These are phyloP conservation scores for Metschnikowia aberdeeniae DNA, from an alignment of 805 yeast species.

Conservation along the genomic window DNA sequence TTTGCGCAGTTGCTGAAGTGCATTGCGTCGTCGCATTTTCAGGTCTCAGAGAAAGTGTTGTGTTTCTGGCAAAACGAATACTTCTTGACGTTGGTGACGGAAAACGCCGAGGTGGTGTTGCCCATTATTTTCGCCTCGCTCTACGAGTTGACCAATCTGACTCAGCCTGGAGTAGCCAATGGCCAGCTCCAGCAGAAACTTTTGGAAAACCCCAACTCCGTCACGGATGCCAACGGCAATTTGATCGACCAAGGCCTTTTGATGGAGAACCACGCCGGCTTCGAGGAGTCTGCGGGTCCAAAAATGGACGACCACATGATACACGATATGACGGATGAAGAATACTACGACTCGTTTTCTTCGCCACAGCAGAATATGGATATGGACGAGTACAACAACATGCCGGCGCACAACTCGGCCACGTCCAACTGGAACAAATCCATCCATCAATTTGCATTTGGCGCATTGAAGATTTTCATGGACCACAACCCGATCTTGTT, in stretches of 20 bases:
- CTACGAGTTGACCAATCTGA: constrained; percentile 68
- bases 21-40: constrained; percentile 93
- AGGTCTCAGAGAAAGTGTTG: constrained; percentile 92
- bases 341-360: constrained; percentile 40
- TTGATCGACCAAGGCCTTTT: constrained; percentile 36
- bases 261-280: constrained; percentile 20
- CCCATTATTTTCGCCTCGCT: constrained; percentile 90
- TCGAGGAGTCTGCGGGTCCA: constrained; percentile 9
- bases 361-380: constrained; percentile 31
- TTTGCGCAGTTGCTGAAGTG: constrained; percentile 93
- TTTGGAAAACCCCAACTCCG: constrained; percentile 32
- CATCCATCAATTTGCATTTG: constrained; percentile 84
- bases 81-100: constrained; percentile 84
- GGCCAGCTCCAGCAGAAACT: constrained; percentile 39
- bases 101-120: constrained; percentile 84
- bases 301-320: constrained; percentile 16
- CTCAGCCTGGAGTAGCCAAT: constrained; percentile 41
- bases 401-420: constrained; percentile 43
- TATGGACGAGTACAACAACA: constrained; percentile 29
- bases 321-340: constrained; percentile 41
- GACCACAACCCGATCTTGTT: constrained; percentile 88
- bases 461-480: constrained; percentile 86
- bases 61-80: constrained; percentile 95
- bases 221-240: constrained; percentile 43
- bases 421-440: constrained; percentile 88